Evolutionary conservation across 2,329 filamentous ascomycete species (phyloP).

Genomic region (Cordyceps tenuipes): DNA sequence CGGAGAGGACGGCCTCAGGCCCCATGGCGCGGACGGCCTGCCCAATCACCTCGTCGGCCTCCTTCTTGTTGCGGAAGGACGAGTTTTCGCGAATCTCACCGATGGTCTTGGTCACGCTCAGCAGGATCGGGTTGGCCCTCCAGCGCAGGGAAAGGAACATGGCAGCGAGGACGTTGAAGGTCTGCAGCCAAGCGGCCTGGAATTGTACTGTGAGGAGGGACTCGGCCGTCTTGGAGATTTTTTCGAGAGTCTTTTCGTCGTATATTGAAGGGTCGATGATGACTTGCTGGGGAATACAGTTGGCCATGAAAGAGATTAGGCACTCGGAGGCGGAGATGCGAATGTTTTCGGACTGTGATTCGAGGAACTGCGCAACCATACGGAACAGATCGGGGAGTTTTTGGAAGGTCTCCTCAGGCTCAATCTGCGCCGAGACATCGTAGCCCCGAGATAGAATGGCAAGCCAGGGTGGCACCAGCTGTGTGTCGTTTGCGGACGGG

Average conservation of each 20-base stretch:
- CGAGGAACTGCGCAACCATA: constrained; percentile 71
- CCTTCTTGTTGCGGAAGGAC: constrained; percentile 86
- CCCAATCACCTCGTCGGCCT: constrained; percentile 84
- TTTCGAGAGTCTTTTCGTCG: constrained; percentile 83
- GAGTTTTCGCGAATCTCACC: constrained; percentile 84
- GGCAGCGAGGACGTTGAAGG: constrained; percentile 78
- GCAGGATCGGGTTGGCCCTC: constrained; percentile 71
- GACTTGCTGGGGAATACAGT: constrained; percentile 75
- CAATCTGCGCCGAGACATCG: constrained; percentile 82
- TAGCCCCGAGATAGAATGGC: constrained; percentile 91
- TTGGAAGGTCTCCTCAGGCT: constrained; percentile 83
- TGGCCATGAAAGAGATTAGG: constrained; percentile 83
- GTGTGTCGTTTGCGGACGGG: constrained; percentile 86
- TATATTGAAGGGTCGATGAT: constrained; percentile 84
- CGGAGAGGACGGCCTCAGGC: constrained; percentile 65
- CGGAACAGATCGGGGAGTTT: constrained; percentile 80
- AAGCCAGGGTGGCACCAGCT: constrained; percentile 92
- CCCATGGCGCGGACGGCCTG: constrained; percentile 87
- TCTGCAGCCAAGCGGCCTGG: constrained; percentile 89
- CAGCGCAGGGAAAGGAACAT: constrained; percentile 84
- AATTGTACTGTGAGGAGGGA: constrained; percentile 81
- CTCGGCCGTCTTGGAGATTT: constrained; percentile 64
- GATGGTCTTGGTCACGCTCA: constrained; percentile 66
- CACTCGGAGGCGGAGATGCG: constrained; percentile 91
- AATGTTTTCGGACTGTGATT: constrained; percentile 86